Base-by-base conservation (phyloP, 192 early-diverging fungal genomes). In the Rhizophagus prolifer region DNA sequence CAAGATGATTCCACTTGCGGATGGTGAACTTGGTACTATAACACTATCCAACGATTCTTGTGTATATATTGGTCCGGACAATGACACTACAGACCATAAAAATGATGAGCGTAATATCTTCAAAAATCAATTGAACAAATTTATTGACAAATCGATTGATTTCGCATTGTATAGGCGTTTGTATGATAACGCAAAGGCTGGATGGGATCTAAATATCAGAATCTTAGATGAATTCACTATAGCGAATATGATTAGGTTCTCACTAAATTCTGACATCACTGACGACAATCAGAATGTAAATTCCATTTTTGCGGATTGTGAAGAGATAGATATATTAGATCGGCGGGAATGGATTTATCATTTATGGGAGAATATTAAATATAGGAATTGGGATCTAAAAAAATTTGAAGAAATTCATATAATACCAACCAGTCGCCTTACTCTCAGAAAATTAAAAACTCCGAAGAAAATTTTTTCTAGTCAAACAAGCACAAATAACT, bases 141-240 rank as follows among this genome's bases (percentile, higher is more conserved):
- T 70, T 21, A 25, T 70, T 50, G 38, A 70, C 26, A 70, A 70
- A 47, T 38, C 21, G 10, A 70, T 70, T 14, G 23, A 38, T 14
- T 23, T 1, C 3, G 25, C 3, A 26, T 46, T 70, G 12, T 70
- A 41, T 38, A 47, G 47, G 1, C 10, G 12, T 16, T 46, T 70
- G 16, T 54, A 19, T 19, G 47, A 54, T 14, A 6, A 6, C 3
- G 47, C 47, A 54, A 54, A 54, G 13, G 13, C 47, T 19, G 47
- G 47, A 54, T 54, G 47, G 47, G 4, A 54, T 54, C 16, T 54
- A 54, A 54, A 54, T 4, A 54, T 54, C 16, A 54, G 21, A 54
- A 54, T 54, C 13, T 54, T 54, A 4, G 47, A 54, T 54, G 47
- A 54, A 54, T 54, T 0, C 4, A 13, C 16, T 54, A 16, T 54